phyloP scores from a whole-genome alignment of 2,329 filamentous ascomycete genomes.

The Xylariales sp. region DNA sequence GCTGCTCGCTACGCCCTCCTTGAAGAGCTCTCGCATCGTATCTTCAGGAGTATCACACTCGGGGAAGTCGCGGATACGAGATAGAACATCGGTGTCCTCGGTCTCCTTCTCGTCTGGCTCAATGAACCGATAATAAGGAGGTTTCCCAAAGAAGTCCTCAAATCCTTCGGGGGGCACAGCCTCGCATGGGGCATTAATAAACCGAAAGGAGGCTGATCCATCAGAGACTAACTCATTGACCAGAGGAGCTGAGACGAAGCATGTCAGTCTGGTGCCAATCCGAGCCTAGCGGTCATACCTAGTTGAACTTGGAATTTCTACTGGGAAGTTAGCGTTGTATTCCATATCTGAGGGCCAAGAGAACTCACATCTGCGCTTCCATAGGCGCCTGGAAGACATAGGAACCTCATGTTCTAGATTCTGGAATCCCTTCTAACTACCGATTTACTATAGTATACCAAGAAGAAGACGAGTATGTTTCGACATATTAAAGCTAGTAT shows the following conservation, averaged over 20 bases:
- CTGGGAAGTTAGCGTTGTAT: constrained; percentile 30
- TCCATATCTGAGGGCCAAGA: constrained; percentile 18
- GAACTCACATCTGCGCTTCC: constrained; percentile 60
- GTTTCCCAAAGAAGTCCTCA: constrained; percentile 67
- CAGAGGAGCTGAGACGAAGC: constrained; percentile 55
- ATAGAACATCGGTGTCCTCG: constrained; percentile 59
- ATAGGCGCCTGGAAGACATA: constrained; percentile 69
- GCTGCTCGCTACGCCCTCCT: constrained; percentile 54
- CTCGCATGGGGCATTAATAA: constrained; percentile 63
- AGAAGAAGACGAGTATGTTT: constrained; percentile 32
- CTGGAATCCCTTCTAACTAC: constrained; percentile 14
- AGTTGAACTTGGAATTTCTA: constrained; percentile 69
- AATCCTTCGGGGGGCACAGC: constrained; percentile 65
- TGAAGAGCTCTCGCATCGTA: constrained; percentile 64
- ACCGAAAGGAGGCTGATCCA: constrained; percentile 61
- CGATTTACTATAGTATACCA: constrained; percentile 26
- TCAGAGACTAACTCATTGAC: constrained; percentile 61
- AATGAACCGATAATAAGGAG: constrained; percentile 67
- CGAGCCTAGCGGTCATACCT: constrained; percentile 48
- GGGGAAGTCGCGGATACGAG: constrained; percentile 66
- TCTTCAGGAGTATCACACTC: constrained; percentile 65
- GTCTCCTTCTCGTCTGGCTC: constrained; percentile 59
- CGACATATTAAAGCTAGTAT: constrained; percentile 13
- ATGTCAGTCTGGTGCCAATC: constrained; percentile 33
- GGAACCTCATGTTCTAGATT: constrained; percentile 61